Conservation (phyloP, 164 flowering plant genomes). For the Cinnamomum chago region DNA sequence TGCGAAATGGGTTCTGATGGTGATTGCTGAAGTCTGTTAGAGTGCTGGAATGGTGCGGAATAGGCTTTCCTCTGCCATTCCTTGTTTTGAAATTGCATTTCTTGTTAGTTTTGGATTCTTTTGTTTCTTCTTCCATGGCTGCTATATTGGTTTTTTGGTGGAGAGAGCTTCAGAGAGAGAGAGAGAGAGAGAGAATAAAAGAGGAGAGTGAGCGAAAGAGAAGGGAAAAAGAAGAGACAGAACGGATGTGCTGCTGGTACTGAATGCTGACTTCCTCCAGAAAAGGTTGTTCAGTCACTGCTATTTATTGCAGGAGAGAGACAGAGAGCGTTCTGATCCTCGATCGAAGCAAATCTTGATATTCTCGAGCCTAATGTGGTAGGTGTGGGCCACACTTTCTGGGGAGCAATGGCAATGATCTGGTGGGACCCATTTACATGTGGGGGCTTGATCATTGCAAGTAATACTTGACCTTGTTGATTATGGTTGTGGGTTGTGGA, state of each 20-base stretch:
- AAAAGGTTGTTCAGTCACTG: neutral
- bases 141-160: neutral
- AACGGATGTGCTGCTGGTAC: neutral
- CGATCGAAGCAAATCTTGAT: neutral
- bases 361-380: neutral
- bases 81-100: slow-evolving; percentile 42
- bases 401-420: too few relatives aligned
- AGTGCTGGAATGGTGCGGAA: slow-evolving; percentile 3
- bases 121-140: slow-evolving; percentile 60
- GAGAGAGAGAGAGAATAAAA: neutral
- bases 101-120: slow-evolving; percentile 38
- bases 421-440: too few relatives aligned
- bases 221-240: neutral
- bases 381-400: too few relatives aligned
- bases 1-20: slow-evolving; percentile 30
- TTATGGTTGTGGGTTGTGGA: too few relatives aligned
- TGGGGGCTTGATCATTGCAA: too few relatives aligned
- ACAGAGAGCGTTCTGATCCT: neutral
- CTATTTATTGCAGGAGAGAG: neutral
- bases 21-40: slow-evolving; percentile 9
- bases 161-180: neutral
- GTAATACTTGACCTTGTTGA: too few relatives aligned
- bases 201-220: neutral
- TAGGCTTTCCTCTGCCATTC: slow-evolving; percentile 27
- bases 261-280: neutral